Base-by-base conservation (phyloP, 2,329 filamentous ascomycete species). In the Mycosphaerella sp. region DNA sequence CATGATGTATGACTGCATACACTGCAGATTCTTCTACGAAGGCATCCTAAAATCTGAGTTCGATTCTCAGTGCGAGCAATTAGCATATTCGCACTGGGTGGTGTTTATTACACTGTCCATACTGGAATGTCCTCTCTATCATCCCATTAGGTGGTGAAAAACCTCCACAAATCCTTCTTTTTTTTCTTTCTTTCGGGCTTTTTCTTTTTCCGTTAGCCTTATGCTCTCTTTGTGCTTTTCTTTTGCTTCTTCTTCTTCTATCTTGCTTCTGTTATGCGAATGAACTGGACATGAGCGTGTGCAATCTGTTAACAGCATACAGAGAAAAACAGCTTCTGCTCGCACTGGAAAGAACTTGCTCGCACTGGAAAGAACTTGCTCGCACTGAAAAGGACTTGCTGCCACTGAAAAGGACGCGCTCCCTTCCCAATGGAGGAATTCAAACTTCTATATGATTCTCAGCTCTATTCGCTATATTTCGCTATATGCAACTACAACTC, bases 1-100 rank as follows among this genome's bases (percentile, higher is more conserved):
- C 17, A 8, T 30, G 14, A 16, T 28, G 45, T 49, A 43, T 56
- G 54, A 56, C 46, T 42, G 42, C 45, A 42, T 42, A 32, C 28
- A 52, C 35, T 35, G 39, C 40, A 48, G 44, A 47, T 40, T 48
- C 49, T 44, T 47, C 50, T 52, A 52, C 49, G 43, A 44, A 50
- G 53, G 53, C 50, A 55, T 53, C 53, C 53, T 52, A 55, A 55
- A 51, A 55, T 55, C 53, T 55, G 53, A 55, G 53, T 55, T 55
- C 53, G 53, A 55, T 50, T 50, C 48, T 50, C 48, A 50, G 48
- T 53, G 52, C 47, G 48, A 44, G 47, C 46, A 41, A 21, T 25
- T 28, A 27, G 16, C 28, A 6, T 1, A 25, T 25, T 1, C 45
- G 37, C 37, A 48, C 45, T 48, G 28, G 45, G 17, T 21, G 7